These are phyloP conservation scores for Kazachstania psychrophila DNA, from an alignment of 805 yeast species.

Conservation along the genomic window DNA sequence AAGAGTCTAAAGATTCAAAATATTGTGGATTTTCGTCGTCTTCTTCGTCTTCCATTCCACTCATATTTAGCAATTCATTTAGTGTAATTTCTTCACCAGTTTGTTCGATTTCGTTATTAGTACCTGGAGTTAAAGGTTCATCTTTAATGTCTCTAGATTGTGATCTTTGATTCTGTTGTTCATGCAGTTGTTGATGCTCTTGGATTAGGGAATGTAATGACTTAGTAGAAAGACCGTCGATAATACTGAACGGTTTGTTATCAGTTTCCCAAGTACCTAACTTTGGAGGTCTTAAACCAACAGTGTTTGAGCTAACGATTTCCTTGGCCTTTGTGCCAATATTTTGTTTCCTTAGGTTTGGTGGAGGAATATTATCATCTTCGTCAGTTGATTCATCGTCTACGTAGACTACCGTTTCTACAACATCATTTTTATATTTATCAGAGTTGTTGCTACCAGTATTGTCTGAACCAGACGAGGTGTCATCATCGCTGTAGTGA, in stretches of 20 bases:
- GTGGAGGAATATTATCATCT: constrained; percentile 72
- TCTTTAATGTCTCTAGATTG: constrained; percentile 11
- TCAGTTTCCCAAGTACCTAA: constrained; percentile 87
- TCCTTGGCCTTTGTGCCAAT: constrained; percentile 82
- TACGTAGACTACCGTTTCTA: constrained; percentile 32
- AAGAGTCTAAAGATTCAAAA: constrained; percentile 28
- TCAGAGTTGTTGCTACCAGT: constrained; percentile 9
- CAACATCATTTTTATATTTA: constrained; percentile 23
- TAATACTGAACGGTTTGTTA: constrained; percentile 81
- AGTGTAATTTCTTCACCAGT: constrained; percentile 37
- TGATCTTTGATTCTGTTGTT: constrained; percentile 17
- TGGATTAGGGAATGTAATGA: constrained; percentile 50
- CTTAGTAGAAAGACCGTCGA: constrained; percentile 88
- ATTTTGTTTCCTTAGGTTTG: constrained; percentile 42
- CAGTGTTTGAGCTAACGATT: constrained; percentile 76
- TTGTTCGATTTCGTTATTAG: not conserved
- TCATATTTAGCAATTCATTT: constrained; percentile 80
- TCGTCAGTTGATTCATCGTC: constrained; percentile 94
- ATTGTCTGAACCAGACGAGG: constrained; percentile 34
- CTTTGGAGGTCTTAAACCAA: constrained; percentile 83
- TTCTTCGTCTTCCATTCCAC: constrained; percentile 73
- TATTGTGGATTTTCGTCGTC: constrained; percentile 37
- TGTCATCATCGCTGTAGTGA: constrained; percentile 38
- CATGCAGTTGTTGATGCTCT: constrained; percentile 24
- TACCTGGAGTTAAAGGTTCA: not conserved